Conservation (phyloP, 2,329 filamentous ascomycete species). For the Hypoxylon sp. region DNA sequence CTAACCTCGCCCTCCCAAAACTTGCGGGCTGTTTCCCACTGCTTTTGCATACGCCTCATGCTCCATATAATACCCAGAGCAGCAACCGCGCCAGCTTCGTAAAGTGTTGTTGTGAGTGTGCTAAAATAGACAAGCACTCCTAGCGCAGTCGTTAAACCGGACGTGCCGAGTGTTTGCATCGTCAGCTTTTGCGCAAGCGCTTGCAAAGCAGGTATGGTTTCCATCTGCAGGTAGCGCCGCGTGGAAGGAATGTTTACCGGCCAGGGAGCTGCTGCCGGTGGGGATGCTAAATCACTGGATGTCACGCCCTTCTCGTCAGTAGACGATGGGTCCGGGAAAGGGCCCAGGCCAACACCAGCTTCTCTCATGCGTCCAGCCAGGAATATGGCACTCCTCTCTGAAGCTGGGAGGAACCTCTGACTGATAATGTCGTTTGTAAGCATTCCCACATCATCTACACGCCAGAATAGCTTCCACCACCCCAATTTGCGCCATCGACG, state of each 20-base stretch:
- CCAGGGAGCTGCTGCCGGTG: slow-evolving; percentile 62
- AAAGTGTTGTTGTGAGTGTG: slow-evolving; percentile 63
- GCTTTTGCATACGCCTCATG: slow-evolving; percentile 68
- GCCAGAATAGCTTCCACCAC: slow-evolving; percentile 97
- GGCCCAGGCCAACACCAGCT: slow-evolving; percentile 47
- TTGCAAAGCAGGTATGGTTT: slow-evolving; percentile 77
- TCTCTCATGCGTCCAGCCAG: slow-evolving; percentile 80
- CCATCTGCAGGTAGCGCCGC: slow-evolving; percentile 73
- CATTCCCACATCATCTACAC: slow-evolving; percentile 90
- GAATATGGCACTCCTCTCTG: slow-evolving; percentile 86
- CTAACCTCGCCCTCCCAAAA: slow-evolving; percentile 76
- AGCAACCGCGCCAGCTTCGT: slow-evolving; percentile 72
- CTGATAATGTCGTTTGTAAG: slow-evolving; percentile 83
- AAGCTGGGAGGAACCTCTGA: slow-evolving; percentile 79
- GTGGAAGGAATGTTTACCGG: slow-evolving; percentile 79
- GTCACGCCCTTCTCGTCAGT: slow-evolving; percentile 34
- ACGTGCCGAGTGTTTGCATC: slow-evolving; percentile 79
- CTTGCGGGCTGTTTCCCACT: slow-evolving; percentile 69
- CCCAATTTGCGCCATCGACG: slow-evolving; percentile 80
- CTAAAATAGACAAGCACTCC: slow-evolving; percentile 69
- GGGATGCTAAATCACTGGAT: slow-evolving; percentile 9
- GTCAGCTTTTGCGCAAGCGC: slow-evolving; percentile 80
- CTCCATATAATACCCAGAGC: slow-evolving; percentile 71
- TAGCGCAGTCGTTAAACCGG: slow-evolving; percentile 69
- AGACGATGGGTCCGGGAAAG: slow-evolving; percentile 22